These are phyloP conservation scores for Barnettozyma siamensis DNA, from an alignment of 805 yeast species.

Conservation along the genomic window DNA sequence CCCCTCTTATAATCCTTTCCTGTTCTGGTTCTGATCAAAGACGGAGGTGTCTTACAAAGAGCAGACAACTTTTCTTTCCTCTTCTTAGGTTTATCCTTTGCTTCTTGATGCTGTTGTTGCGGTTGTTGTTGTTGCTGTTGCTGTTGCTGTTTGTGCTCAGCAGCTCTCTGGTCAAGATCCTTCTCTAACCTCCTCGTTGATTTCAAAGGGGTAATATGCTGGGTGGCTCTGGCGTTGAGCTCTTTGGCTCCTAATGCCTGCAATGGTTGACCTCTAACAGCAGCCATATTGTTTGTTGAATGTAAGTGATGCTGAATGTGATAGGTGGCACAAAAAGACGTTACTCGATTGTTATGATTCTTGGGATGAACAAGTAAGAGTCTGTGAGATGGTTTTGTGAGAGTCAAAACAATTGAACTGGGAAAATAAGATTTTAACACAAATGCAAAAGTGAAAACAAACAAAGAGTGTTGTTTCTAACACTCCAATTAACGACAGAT, in stretches of 20 bases:
- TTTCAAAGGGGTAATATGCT: conserved; percentile 24
- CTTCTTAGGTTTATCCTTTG: conserved; percentile 44
- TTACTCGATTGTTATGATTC: not conserved
- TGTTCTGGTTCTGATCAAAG: conserved; percentile 77
- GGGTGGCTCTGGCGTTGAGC: conserved; percentile 28
- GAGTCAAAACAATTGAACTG: not conserved
- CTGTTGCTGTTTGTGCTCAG: conserved; percentile 15
- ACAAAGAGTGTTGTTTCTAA: not conserved
- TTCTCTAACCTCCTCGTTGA: conserved; percentile 23
- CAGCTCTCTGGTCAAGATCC: conserved; percentile 15
- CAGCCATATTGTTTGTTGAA: conserved; percentile 20
- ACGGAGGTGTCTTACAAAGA: conserved; percentile 94
- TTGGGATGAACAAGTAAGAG: no score
- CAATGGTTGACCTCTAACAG: conserved; percentile 33
- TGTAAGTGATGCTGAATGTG: not conserved
- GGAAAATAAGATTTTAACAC: not conserved
- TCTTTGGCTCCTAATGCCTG: conserved; percentile 33
- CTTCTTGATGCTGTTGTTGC: conserved; percentile 22
- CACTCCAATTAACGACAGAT: not conserved
- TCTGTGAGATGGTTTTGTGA: not conserved
- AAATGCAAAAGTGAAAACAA: conserved; percentile 5
- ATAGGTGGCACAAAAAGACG: not conserved
- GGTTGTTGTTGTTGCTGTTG: conserved; percentile 24
- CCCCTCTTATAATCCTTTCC: conserved; percentile 93
- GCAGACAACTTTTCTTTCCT: conserved; percentile 87